Evolutionary conservation across 495 filamentous ascomycete genomes (phyloP).

Genomic region (Aspergillus nanangensis): DNA sequence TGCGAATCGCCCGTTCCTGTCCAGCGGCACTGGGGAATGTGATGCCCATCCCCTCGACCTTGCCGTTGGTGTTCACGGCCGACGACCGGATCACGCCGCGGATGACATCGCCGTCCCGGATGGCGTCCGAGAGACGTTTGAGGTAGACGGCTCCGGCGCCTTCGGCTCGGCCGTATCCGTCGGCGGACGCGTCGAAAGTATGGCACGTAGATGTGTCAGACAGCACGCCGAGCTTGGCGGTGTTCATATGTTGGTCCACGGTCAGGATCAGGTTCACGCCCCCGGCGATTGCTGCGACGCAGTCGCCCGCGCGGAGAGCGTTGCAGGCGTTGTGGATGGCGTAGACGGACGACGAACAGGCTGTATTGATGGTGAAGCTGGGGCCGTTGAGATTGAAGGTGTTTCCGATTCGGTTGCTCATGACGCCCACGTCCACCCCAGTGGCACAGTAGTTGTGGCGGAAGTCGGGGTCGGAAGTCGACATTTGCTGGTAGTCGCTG

Average conservation of each 20-base stretch:
- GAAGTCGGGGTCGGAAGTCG: slow-evolving; percentile 12
- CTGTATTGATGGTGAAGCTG: slow-evolving; percentile 26
- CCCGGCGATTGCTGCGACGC: slow-evolving; percentile 25
- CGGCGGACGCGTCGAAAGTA: slow-evolving; percentile 25
- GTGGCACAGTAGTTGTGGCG: slow-evolving; percentile 2
- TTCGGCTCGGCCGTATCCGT: slow-evolving; percentile 39
- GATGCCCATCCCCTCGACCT: slow-evolving; percentile 16
- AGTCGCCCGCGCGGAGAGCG: slow-evolving; percentile 29
- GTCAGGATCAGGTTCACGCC: slow-evolving; percentile 28
- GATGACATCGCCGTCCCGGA: slow-evolving; percentile 29
- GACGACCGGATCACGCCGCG: slow-evolving; percentile 34
- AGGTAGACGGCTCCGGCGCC: slow-evolving; percentile 26
- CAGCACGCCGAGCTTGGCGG: slow-evolving; percentile 2
- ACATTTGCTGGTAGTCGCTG: slow-evolving; percentile 16
- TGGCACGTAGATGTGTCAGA: slow-evolving; percentile 18
- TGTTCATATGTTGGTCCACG: slow-evolving; percentile 17
- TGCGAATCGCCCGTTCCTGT: slow-evolving; percentile 21
- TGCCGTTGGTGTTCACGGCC: slow-evolving; percentile 42
- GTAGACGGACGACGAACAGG: slow-evolving; percentile 32
- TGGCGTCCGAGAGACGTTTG: slow-evolving; percentile 30
- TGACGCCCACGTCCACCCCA: slow-evolving; percentile 10
- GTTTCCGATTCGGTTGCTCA: slow-evolving; percentile 31
- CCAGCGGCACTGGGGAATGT: slow-evolving; percentile 16
- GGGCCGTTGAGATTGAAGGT: slow-evolving; percentile 34
- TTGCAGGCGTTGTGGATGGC: slow-evolving; percentile 33